Evolutionary conservation across 345 rosid species (phyloP).

Genomic region (Nasturtium officinale): DNA sequence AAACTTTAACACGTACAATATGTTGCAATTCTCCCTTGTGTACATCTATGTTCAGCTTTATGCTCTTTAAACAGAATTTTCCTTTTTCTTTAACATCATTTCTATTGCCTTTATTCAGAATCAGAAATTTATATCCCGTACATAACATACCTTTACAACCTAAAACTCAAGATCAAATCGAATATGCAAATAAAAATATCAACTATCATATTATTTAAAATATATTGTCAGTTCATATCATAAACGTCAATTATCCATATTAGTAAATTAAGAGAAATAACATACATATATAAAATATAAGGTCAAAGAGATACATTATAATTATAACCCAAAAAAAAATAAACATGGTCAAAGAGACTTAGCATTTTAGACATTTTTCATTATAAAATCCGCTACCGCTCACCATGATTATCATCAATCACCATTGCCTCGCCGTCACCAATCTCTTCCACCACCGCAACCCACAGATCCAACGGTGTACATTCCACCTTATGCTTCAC

Average conservation of each 20-base stretch:
- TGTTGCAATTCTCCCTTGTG: not conserved
- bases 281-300: not conserved
- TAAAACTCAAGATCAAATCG: not conserved
- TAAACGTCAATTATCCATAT: not conserved
- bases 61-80: not conserved
- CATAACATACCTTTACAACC: no score
- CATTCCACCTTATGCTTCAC: conserved; percentile 74
- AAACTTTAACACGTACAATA: not conserved
- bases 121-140: not conserved
- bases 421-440: conserved; percentile 40
- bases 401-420: conserved; percentile 20
- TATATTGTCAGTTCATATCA: not conserved
- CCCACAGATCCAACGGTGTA: conserved; percentile 55
- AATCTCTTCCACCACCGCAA: conserved; percentile 36
- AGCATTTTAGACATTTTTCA: conserved; percentile 5
- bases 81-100: not conserved
- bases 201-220: not conserved
- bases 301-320: not conserved
- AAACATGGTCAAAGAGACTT: conserved; percentile 7
- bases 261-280: not conserved
- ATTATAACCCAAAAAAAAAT: conserved; percentile 8
- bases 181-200: not conserved
- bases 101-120: not conserved
- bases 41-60: not conserved
- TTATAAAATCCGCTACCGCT: conserved; percentile 1